phyloP scores from a whole-genome alignment of 2,329 filamentous ascomycete species.

The Thielaviopsis ethacetica region DNA sequence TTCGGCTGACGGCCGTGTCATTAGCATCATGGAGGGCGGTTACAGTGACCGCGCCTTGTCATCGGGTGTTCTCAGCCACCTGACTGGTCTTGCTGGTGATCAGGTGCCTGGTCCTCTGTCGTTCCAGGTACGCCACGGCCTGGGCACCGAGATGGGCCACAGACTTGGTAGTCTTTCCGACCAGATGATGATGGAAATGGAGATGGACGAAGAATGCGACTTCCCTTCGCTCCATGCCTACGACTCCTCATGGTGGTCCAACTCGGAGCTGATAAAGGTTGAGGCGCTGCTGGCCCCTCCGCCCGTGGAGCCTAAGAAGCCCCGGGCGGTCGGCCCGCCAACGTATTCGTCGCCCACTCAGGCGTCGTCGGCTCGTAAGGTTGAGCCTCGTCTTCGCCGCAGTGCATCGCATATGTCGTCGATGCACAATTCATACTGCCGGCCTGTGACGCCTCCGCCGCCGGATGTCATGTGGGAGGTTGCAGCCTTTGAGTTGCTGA shows the following conservation, averaged over 20 bases:
- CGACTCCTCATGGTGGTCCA: constrained; percentile 57
- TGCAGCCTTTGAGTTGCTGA: constrained; percentile 69
- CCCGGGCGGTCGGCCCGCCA: constrained; percentile 35
- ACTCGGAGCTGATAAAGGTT: constrained; percentile 48
- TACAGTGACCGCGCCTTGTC: constrained; percentile 85
- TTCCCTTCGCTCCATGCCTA: constrained; percentile 28
- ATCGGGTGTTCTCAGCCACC: constrained; percentile 77
- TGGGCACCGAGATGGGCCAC: constrained; percentile 43
- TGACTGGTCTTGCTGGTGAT: constrained; percentile 60
- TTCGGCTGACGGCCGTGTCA: constrained; percentile 64
- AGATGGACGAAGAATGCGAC: constrained; percentile 12
- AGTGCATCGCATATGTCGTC: constrained; percentile 33
- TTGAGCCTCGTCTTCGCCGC: constrained; percentile 49
- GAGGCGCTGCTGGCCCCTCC: constrained; percentile 42
- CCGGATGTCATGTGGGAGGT: constrained; percentile 75
- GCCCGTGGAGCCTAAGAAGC: constrained; percentile 33
- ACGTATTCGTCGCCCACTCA: constrained; percentile 81
- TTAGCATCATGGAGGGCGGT: constrained; percentile 89
- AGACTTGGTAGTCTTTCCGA: constrained; percentile 22
- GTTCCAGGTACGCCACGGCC: constrained; percentile 18
- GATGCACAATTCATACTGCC: constrained; percentile 23
- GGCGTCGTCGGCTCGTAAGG: constrained; percentile 67
- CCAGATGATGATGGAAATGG: background rate
- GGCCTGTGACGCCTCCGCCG: constrained; percentile 47
- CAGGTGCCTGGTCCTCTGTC: constrained; percentile 21